These are phyloP conservation scores for Aspergillus ibericus DNA, from an alignment of 2,329 filamentous ascomycete genomes.

Conservation along the genomic window DNA sequence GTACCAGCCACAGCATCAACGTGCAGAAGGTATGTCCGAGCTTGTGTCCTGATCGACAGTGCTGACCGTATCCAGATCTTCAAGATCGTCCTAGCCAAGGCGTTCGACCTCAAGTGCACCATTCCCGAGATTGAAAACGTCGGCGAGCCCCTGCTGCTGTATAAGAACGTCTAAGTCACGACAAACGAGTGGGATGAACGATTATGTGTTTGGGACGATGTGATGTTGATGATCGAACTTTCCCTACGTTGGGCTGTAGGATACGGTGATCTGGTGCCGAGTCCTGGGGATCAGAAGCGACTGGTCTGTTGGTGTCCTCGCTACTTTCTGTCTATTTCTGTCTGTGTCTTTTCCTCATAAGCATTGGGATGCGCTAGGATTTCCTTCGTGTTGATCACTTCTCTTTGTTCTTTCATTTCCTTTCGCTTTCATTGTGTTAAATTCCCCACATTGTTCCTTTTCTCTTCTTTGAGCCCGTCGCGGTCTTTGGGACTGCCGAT, in stretches of 20 bases:
- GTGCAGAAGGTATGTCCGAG: slow-evolving; percentile 79
- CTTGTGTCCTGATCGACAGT: neutral
- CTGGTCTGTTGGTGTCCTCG: slow-evolving; percentile 6
- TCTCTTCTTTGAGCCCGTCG: slow-evolving; percentile 5
- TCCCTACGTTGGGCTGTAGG: slow-evolving; percentile 13
- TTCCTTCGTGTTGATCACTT: slow-evolving; percentile 17
- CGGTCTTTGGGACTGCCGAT: neutral
- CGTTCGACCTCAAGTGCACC: slow-evolving; percentile 97
- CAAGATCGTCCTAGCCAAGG: slow-evolving; percentile 98
- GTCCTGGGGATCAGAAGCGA: slow-evolving; percentile 5
- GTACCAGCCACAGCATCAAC: slow-evolving; percentile 98
- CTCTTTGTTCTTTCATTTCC: slow-evolving; percentile 15
- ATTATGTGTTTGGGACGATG: slow-evolving; percentile 40
- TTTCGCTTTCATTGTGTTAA: slow-evolving; percentile 13
- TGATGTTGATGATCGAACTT: slow-evolving; percentile 34
- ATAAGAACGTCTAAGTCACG: slow-evolving; percentile 57
- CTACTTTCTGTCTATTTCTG: slow-evolving; percentile 6
- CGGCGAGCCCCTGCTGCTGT: slow-evolving; percentile 90
- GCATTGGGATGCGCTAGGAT: slow-evolving; percentile 27
- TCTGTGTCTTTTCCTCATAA: slow-evolving; percentile 15
- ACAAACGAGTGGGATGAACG: slow-evolving; percentile 21
- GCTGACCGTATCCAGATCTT: slow-evolving; percentile 71
- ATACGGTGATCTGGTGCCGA: slow-evolving; percentile 7
- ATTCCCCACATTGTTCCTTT: slow-evolving; percentile 16
- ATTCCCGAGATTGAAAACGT: slow-evolving; percentile 99